Conservation (phyloP, 2,329 filamentous ascomycete genomes). For the Hymenoscyphus fraxineus region DNA sequence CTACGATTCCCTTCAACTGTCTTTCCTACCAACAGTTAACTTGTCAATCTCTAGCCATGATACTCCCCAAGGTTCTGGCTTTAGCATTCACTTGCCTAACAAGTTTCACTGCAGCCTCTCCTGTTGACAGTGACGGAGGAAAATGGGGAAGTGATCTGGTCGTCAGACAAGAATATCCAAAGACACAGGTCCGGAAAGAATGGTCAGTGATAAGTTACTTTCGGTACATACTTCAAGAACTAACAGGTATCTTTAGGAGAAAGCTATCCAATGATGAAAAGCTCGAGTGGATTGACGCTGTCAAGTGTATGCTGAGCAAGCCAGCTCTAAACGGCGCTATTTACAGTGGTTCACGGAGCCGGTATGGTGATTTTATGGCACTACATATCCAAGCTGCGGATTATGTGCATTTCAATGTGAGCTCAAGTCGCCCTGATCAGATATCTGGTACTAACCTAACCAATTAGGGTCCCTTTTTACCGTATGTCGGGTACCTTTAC, state of each 20-base stretch:
- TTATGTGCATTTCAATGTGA: conserved; percentile 39
- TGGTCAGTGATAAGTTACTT: not conserved
- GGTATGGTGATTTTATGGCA: conserved; percentile 49
- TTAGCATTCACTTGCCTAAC: not conserved
- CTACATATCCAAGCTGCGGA: conserved; percentile 47
- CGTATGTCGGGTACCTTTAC: not conserved
- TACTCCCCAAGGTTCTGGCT: not conserved
- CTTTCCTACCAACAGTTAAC: not conserved
- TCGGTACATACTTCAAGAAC: not conserved
- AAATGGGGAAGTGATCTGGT: not conserved
- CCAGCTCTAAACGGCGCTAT: conserved; percentile 36
- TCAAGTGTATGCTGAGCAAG: conserved; percentile 42
- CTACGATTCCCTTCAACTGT: not conserved
- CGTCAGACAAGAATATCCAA: not conserved
- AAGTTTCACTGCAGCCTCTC: not conserved
- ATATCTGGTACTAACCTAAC: not conserved
- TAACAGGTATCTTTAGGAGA: conserved; percentile 18
- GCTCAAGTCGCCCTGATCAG: conserved; percentile 1
- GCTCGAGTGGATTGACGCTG: conserved; percentile 43
- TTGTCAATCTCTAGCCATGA: not conserved
- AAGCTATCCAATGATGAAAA: conserved; percentile 35
- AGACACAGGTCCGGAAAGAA: not conserved
- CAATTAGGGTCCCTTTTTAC: conserved; percentile 9
- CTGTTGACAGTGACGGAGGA: not conserved
- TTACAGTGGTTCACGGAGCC: conserved; percentile 42